A percentile compares a stretch with the other conserved stretches of the same genome.
These are phyloP conservation scores for Vaccinium corymbosum DNA, from an alignment of 148 eudicot species.

Conservation along the genomic window DNA sequence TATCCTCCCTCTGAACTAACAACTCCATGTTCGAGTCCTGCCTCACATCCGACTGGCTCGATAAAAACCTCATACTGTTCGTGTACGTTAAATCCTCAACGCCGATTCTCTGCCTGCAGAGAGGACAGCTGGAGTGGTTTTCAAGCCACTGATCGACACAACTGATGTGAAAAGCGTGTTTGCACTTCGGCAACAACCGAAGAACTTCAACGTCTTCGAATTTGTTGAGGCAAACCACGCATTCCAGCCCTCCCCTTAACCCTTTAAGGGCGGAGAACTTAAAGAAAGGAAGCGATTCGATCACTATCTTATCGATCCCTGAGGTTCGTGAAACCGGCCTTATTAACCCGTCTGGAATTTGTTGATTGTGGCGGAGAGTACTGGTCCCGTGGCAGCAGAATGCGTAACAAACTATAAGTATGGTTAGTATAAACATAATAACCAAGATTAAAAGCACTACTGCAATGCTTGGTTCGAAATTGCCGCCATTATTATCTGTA, in stretches of 20 bases:
- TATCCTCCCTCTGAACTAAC: constrained; percentile 53
- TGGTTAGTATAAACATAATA: constrained; percentile 53
- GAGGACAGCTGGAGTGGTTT: constrained; percentile 72
- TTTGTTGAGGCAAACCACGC: constrained; percentile 63
- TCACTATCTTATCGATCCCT: constrained; percentile 50
- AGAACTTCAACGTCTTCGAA: constrained; percentile 61
- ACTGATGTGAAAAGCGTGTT: constrained; percentile 67
- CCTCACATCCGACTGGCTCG: constrained; percentile 17
- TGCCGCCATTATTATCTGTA: constrained; percentile 19
- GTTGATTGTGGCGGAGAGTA: background rate
- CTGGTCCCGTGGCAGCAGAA: constrained; percentile 30
- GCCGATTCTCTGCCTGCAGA: constrained; percentile 57
- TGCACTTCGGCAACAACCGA: constrained; percentile 71
- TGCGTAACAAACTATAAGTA: constrained; percentile 46
- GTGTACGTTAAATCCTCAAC: constrained; percentile 40
- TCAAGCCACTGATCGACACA: constrained; percentile 79
- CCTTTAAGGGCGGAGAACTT: constrained; percentile 62
- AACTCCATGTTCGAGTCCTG: constrained; percentile 39
- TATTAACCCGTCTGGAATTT: constrained; percentile 18
- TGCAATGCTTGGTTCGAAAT: constrained; percentile 67
- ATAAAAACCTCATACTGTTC: constrained; percentile 36
- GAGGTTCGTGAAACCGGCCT: constrained; percentile 35
- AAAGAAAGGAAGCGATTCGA: constrained; percentile 70
- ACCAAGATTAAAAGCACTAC: constrained; percentile 54
- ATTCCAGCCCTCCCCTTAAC: constrained; percentile 63